Evolutionary conservation across 805 yeast genomes (phyloP), one percentile per base, ranked within the genome.

Genomic region (Monosporozyma yasuniensis): DNA sequence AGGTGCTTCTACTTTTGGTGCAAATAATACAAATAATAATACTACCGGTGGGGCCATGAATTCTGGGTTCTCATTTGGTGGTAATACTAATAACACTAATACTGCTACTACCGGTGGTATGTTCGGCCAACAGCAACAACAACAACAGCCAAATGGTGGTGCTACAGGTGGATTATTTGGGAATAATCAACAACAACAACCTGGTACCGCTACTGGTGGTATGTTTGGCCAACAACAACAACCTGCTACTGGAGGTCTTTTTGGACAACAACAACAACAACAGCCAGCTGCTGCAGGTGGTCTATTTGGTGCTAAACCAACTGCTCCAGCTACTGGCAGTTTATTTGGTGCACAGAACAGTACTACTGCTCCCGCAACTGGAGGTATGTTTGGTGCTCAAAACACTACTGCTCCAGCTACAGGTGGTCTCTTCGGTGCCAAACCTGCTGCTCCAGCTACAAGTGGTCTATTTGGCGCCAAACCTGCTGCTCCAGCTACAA

Each of bases 171-270:
- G 42, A 9, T 21, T 57, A 23, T 58, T 58, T 48, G 60, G 60
- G 8, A 49, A 41, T 23, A n/a, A 23, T 3, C 19, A 44, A 18
- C 32, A 25, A 14, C 21, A 35, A 18, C 23, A 37, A 14, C 35
- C 35, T 12, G 35, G 32, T 14, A 11, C 35, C 6, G 35, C 35
- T 4, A 2, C 35, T 2, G 16, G 35, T 44, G 68, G 69, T 1
- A 49, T 67, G 3, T 68, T 68, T 56, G 70, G 70, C 41, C 30
- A 16, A n/a, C 18, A 11, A 12, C 43, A 14, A 21, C 22, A 19
- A 16, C 30, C 19, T 28, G 38, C 56, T 14, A 47, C 43, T 23
- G 46, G 48, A 19, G 53, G 52, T 5, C 32, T 56, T 14, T 41
- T 51, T 46, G 47, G 50, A 47, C 16, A 47, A 52, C 32, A 28